phyloP scores from a whole-genome alignment of 2,329 filamentous ascomycete genomes.

The Colletotrichum tropicicola region DNA sequence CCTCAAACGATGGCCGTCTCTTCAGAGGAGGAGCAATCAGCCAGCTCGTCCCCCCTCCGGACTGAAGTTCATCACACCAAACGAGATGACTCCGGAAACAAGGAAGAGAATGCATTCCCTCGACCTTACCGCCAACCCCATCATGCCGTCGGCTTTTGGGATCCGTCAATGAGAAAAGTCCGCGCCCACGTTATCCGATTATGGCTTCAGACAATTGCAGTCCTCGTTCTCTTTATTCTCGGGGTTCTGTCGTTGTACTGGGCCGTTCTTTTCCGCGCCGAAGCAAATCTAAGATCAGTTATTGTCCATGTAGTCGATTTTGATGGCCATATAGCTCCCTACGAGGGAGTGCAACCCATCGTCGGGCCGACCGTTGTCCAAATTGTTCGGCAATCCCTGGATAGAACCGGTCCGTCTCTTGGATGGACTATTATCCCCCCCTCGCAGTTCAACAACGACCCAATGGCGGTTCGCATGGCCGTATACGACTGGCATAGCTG shows the following conservation, averaged over 20 bases:
- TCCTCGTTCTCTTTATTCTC: slow-evolving; percentile 65
- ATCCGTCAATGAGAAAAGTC: slow-evolving; percentile 42
- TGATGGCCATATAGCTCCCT: slow-evolving; percentile 64
- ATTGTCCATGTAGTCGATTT: slow-evolving; percentile 70
- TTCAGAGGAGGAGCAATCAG: background rate
- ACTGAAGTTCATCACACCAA: background rate
- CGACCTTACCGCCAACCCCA: slow-evolving; percentile 26
- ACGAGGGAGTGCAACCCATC: slow-evolving; percentile 55
- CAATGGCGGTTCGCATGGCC: slow-evolving; percentile 62
- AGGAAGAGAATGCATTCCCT: background rate
- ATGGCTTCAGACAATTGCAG: slow-evolving; percentile 38
- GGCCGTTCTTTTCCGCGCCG: slow-evolving; percentile 62
- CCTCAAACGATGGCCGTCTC: background rate
- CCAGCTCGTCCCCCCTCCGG: background rate
- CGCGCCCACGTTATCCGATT: slow-evolving; percentile 36
- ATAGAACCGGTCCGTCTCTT: slow-evolving; percentile 48
- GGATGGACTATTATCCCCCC: slow-evolving; percentile 60
- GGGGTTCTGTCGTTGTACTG: slow-evolving; percentile 68
- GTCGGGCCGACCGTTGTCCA: slow-evolving; percentile 64
- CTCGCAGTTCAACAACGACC: slow-evolving; percentile 63
- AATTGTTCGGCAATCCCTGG: slow-evolving; percentile 52
- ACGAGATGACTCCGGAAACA: background rate
- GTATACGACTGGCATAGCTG: slow-evolving; percentile 68
- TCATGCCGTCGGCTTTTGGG: slow-evolving; percentile 54
- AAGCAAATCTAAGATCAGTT: slow-evolving; percentile 57